Percentiles rank a stretch among this genome's conserved stretches.
Conservation (phyloP, 345 rosid species). For the Eucalyptus regnans region DNA sequence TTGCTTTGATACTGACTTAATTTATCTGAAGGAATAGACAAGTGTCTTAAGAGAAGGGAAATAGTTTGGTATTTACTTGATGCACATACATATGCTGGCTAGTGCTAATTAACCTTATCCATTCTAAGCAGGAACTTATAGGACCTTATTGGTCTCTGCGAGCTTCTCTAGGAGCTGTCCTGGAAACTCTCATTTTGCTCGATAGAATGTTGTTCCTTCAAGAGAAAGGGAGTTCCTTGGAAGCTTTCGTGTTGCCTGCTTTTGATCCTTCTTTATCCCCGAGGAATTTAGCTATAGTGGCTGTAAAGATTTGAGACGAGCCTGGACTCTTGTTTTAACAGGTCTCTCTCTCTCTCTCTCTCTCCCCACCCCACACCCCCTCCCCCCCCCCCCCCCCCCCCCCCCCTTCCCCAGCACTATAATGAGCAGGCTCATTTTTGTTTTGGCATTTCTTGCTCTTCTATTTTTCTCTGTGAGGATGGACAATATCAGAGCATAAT, state of each 20-base stretch:
- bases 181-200: slow-evolving; percentile 76
- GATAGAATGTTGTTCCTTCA: slow-evolving; percentile 89
- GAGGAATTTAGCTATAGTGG: slow-evolving; percentile 79
- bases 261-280: slow-evolving; percentile 84
- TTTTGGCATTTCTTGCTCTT: not conserved
- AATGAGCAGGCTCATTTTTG: not conserved
- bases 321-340: not conserved
- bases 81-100: not conserved
- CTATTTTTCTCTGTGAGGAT: not conserved
- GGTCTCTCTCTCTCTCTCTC: not conserved
- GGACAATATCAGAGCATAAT: not conserved
- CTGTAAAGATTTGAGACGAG: slow-evolving; percentile 24
- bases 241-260: slow-evolving; percentile 65
- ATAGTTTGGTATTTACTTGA: not conserved
- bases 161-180: slow-evolving; percentile 77
- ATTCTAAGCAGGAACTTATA: slow-evolving; percentile 42
- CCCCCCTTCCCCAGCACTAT: not conserved
- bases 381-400: too few species aligned
- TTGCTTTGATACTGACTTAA: not conserved
- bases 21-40: not conserved
- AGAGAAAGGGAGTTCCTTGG: slow-evolving; percentile 46
- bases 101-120: not conserved
- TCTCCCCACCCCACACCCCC: not conserved
- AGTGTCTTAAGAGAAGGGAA: not conserved
- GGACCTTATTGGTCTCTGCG: slow-evolving; percentile 93